Percentiles rank a stretch among this genome's conserved stretches.
phyloP scores from a whole-genome alignment of 345 rosid genomes.

The Rhodamnia argentea region DNA sequence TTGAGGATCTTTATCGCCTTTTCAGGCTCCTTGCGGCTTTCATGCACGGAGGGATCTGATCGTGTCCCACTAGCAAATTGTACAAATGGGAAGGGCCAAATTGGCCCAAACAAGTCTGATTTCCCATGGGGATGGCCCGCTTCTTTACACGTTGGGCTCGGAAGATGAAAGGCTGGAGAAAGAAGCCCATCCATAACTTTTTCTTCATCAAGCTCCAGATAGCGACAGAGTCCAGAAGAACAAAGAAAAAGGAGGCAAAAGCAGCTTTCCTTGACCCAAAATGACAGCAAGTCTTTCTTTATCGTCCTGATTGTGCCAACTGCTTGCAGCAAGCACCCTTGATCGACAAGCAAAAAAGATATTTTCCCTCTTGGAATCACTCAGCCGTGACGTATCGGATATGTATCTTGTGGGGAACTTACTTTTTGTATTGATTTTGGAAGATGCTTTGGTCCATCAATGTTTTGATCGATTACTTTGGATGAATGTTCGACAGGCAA shows the following conservation, averaged over 20 bases:
- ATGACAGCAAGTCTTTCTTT: not conserved
- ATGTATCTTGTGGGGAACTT: not conserved
- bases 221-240: not conserved
- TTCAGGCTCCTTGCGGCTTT: not conserved
- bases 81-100: not conserved
- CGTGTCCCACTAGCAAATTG: not conserved
- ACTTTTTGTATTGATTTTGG: not conserved
- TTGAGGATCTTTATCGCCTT: too few species aligned
- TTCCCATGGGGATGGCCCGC: not conserved
- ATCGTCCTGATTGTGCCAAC: not conserved
- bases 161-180: not conserved
- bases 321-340: not conserved
- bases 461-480: not conserved
- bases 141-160: not conserved
- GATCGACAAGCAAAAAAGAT: not conserved
- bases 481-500: not conserved
- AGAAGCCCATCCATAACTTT: not conserved
- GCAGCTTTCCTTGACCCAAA: not conserved
- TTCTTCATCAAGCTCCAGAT: not conserved
- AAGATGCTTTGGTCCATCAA: not conserved
- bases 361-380: not conserved
- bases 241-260: not conserved
- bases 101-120: not conserved
- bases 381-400: not conserved
- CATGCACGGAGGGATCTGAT: not conserved